These are phyloP conservation scores for Fonsecaea pedrosoi DNA, from an alignment of 2,329 filamentous ascomycete genomes.

Conservation along the genomic window DNA sequence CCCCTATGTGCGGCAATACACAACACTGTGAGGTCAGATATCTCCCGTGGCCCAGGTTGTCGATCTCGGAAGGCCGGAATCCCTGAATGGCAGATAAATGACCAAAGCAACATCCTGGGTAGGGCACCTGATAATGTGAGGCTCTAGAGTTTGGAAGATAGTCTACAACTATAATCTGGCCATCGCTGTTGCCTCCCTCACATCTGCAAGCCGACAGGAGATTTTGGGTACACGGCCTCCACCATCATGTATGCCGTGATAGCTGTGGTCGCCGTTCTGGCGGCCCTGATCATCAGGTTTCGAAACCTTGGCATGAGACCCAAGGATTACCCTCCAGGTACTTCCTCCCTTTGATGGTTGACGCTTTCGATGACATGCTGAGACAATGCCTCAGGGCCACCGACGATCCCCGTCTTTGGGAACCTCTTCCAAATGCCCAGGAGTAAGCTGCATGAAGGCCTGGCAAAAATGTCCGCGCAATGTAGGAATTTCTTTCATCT, in stretches of 20 bases:
- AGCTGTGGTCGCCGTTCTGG: conserved; percentile 8
- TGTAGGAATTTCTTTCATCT: conserved; percentile 17
- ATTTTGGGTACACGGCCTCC: background rate
- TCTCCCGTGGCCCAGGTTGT: conserved; percentile 2
- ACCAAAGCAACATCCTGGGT: conserved; percentile 6
- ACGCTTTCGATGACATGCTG: conserved; percentile 4
- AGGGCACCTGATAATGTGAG: conserved; percentile 11
- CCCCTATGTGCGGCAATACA: conserved; percentile 3
- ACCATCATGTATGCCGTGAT: conserved; percentile 11
- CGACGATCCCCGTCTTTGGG: conserved; percentile 8
- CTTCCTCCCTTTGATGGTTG: conserved; percentile 2
- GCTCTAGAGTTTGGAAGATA: conserved; percentile 3
- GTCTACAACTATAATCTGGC: conserved; percentile 4
- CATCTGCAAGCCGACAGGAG: conserved; percentile 1
- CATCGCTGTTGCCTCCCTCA: conserved; percentile 8
- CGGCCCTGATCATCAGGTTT: conserved; percentile 7
- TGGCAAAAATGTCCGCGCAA: conserved; percentile 6
- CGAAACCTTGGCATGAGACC: conserved; percentile 19
- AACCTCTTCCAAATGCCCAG: conserved; percentile 15
- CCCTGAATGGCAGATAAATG: conserved; percentile 9
- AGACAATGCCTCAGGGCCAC: background rate
- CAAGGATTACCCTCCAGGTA: conserved; percentile 17
- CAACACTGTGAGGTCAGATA: background rate
- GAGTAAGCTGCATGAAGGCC: conserved; percentile 3
- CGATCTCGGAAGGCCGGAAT: conserved; percentile 9